Conservation (phyloP, 768 basidiomycete genomes). For the Phylloporus sp. region DNA sequence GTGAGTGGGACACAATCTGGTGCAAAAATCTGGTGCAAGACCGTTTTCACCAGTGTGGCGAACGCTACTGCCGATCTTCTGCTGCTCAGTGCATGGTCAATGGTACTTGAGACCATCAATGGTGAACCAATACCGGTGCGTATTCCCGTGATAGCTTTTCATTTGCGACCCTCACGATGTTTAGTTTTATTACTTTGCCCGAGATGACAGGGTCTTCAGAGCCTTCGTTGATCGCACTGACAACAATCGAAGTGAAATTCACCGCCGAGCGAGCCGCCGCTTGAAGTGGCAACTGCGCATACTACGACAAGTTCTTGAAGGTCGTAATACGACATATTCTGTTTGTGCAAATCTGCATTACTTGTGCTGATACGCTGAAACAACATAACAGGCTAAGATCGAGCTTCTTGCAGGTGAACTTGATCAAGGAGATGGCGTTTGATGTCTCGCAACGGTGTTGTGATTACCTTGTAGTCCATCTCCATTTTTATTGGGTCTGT, state of each 20-base stretch:
- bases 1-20: slow-evolving; percentile 43
- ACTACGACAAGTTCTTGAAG: slow-evolving; percentile 61
- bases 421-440: slow-evolving; percentile 59
- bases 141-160: background rate
- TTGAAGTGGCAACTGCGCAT: slow-evolving; percentile 70
- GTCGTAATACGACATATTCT: slow-evolving; percentile 60
- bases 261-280: slow-evolving; percentile 47
- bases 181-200: slow-evolving; percentile 85
- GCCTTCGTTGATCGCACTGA: slow-evolving; percentile 49
- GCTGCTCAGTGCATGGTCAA: slow-evolving; percentile 78
- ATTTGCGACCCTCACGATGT: background rate
- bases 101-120: slow-evolving; percentile 52
- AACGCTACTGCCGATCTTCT: slow-evolving; percentile 87
- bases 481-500: background rate
- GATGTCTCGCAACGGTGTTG: slow-evolving; percentile 6
- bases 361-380: slow-evolving; percentile 3
- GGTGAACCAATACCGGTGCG: slow-evolving; percentile 73
- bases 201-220: slow-evolving; percentile 83
- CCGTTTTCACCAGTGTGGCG: slow-evolving; percentile 53
- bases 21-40: background rate
- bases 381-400: slow-evolving; percentile 50
- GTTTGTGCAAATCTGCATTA: slow-evolving; percentile 37
- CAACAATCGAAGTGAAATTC: slow-evolving; percentile 42
- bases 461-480: background rate
- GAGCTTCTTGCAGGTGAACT: slow-evolving; percentile 58